A percentile compares a stretch with the other conserved stretches of the same genome.
Conservation (phyloP, 805 yeast species). For the Saccharomycopsis malanga region DNA sequence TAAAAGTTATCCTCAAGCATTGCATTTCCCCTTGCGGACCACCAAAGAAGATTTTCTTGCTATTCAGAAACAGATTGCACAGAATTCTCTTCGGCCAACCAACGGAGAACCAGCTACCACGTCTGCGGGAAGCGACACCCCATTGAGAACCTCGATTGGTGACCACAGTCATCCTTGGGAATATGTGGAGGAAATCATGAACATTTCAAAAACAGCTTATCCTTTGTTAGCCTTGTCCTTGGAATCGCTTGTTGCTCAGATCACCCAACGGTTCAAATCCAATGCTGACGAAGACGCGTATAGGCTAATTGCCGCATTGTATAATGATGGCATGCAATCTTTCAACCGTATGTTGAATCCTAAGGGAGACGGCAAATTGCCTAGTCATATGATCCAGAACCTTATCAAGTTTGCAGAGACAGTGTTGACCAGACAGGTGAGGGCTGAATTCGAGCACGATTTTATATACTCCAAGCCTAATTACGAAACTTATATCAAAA, state of each 20-base stretch:
- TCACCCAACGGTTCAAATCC: slow-evolving; percentile 86
- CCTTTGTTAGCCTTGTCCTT: slow-evolving; percentile 87
- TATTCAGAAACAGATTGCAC: slow-evolving; percentile 68
- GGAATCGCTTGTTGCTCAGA: slow-evolving; percentile 93
- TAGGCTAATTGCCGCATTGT: slow-evolving; percentile 81
- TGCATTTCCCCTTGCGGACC: slow-evolving; percentile 92
- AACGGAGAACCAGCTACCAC: slow-evolving; percentile 22
- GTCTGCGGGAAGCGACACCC: slow-evolving; percentile 8
- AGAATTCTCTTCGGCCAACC: slow-evolving; percentile 24
- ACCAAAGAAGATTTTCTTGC: slow-evolving; percentile 91
- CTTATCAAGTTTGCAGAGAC: slow-evolving; percentile 87
- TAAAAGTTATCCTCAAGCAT: slow-evolving; percentile 93
- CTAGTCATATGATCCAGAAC: slow-evolving; percentile 86
- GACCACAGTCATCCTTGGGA: slow-evolving; percentile 81
- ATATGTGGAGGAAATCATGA: slow-evolving; percentile 86
- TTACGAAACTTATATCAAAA: slow-evolving; percentile 75
- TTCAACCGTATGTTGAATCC: slow-evolving; percentile 82
- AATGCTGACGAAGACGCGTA: slow-evolving; percentile 95
- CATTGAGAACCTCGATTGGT: neutral
- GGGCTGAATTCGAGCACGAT: slow-evolving; percentile 88
- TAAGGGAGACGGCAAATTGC: slow-evolving; percentile 78
- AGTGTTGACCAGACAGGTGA: slow-evolving; percentile 78
- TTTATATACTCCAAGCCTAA: slow-evolving; percentile 83
- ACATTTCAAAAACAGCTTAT: slow-evolving; percentile 91
- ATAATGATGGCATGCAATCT: slow-evolving; percentile 90